phyloP scores from a whole-genome alignment of 2,329 filamentous ascomycete genomes.

The Lecanoromycetidae sp. region DNA sequence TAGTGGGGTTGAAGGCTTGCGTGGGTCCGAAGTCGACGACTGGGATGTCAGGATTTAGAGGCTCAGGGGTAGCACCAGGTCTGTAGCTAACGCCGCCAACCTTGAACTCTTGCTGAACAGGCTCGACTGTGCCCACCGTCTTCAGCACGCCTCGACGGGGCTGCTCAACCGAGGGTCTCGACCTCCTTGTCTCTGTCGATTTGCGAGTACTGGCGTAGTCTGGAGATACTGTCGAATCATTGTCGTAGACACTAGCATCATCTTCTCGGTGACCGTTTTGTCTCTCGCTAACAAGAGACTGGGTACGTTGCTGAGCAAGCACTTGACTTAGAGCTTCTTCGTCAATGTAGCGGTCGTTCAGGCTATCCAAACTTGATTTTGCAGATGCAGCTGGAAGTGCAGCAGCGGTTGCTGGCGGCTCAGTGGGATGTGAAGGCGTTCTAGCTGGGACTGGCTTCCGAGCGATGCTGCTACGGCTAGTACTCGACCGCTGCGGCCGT shows the following conservation, averaged over 20 bases:
- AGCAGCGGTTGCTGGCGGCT: conserved; percentile 6
- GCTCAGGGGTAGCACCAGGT: conserved; percentile 23
- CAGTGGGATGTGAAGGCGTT: conserved; percentile 2
- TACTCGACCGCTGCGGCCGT: conserved; percentile 19
- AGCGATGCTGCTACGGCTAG: conserved; percentile 26
- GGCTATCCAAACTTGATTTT: conserved; percentile 31
- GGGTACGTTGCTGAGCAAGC: conserved; percentile 15
- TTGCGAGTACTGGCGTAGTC: conserved; percentile 64
- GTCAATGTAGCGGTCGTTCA: conserved; percentile 32
- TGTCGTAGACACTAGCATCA: conserved; percentile 42
- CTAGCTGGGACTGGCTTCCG: conserved; percentile 19
- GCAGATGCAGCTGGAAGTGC: conserved; percentile 21
- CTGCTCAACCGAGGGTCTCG: conserved; percentile 36
- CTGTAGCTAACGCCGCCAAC: conserved; percentile 37
- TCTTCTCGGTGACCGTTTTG: conserved; percentile 16
- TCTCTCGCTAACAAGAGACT: conserved; percentile 26
- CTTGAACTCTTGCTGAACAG: conserved; percentile 33
- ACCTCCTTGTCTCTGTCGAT: conserved; percentile 36
- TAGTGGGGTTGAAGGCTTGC: conserved; percentile 49
- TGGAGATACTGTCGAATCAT: conserved; percentile 53
- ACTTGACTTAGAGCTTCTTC: conserved; percentile 41
- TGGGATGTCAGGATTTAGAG: conserved; percentile 48
- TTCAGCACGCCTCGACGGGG: conserved; percentile 70
- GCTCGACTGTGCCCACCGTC: conserved; percentile 51
- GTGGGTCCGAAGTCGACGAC: conserved; percentile 79